Evolutionary conservation across 2,329 filamentous ascomycete genomes (phyloP).

Genomic region (Fonsecaea multimorphosa): DNA sequence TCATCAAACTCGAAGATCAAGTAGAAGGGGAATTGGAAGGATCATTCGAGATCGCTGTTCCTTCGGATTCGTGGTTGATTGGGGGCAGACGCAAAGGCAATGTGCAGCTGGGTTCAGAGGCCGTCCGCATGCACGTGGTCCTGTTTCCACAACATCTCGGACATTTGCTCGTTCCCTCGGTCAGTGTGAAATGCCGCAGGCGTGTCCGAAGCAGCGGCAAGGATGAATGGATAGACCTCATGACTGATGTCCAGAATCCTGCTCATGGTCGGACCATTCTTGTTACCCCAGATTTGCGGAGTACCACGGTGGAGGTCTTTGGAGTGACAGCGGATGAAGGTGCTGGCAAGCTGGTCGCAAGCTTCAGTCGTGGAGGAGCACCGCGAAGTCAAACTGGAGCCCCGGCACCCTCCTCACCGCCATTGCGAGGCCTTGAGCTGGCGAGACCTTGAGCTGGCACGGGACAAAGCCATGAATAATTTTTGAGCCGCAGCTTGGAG

Average conservation of each 20-base stretch:
- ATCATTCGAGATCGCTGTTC: constrained; percentile 80
- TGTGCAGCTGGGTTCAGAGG: constrained; percentile 47
- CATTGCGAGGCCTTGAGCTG: not conserved
- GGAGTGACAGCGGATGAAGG: constrained; percentile 23
- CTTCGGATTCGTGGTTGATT: constrained; percentile 79
- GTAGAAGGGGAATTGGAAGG: constrained; percentile 67
- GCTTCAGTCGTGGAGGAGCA: constrained; percentile 17
- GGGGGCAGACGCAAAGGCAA: constrained; percentile 76
- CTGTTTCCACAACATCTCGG: constrained; percentile 82
- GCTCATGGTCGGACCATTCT: constrained; percentile 78
- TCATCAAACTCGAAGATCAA: constrained; percentile 42
- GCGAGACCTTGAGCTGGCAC: not conserved
- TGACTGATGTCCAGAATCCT: constrained; percentile 78
- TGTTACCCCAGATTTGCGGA: constrained; percentile 72
- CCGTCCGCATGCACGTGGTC: constrained; percentile 63
- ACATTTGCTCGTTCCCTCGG: constrained; percentile 73
- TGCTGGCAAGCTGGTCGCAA: constrained; percentile 25
- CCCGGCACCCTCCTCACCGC: not conserved
- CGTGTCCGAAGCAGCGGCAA: constrained; percentile 31
- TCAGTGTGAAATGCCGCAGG: constrained; percentile 69
- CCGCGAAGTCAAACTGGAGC: not conserved
- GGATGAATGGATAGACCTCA: constrained; percentile 50
- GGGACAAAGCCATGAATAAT: not conserved
- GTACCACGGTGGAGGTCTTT: constrained; percentile 72
- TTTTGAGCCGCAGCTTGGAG: constrained; percentile 12